Conservation (phyloP, 2,329 filamentous ascomycete species). For the Leptographium wingfieldii region DNA sequence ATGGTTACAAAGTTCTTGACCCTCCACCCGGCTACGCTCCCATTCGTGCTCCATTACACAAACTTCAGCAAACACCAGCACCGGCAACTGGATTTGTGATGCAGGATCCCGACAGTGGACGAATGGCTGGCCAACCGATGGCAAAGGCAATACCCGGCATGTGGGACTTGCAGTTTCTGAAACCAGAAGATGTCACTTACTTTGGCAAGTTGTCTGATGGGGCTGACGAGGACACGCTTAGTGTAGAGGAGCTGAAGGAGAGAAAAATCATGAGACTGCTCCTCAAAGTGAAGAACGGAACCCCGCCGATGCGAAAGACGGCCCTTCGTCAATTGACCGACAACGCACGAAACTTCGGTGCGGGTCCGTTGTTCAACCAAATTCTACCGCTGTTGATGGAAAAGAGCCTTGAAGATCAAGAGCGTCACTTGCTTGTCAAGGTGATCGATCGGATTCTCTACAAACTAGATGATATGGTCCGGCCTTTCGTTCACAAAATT, state of each 20-base stretch:
- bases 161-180: constrained; percentile 94
- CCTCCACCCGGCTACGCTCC: constrained; percentile 88
- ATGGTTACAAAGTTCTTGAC: constrained; percentile 86
- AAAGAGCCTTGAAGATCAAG: constrained; percentile 93
- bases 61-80: constrained; percentile 59
- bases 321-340: constrained; percentile 94
- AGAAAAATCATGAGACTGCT: constrained; percentile 96
- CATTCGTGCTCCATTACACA: constrained; percentile 62
- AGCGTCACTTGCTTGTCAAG: constrained; percentile 95
- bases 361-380: constrained; percentile 89
- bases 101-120: constrained; percentile 80
- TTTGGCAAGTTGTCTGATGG: constrained; percentile 96
- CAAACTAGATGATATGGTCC: constrained; percentile 92
- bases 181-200: constrained; percentile 96
- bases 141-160: constrained; percentile 94
- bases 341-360: constrained; percentile 91
- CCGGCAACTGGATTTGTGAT: constrained; percentile 89
- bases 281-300: constrained; percentile 98
- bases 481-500: constrained; percentile 96
- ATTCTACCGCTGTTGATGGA: constrained; percentile 97
- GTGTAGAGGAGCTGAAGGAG: constrained; percentile 92
- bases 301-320: constrained; percentile 96
- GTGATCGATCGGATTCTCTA: constrained; percentile 98
- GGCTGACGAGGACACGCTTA: constrained; percentile 80
- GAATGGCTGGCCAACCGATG: constrained; percentile 76